Conservation (phyloP, 2,329 filamentous ascomycete genomes). For the Didymella segeticola region DNA sequence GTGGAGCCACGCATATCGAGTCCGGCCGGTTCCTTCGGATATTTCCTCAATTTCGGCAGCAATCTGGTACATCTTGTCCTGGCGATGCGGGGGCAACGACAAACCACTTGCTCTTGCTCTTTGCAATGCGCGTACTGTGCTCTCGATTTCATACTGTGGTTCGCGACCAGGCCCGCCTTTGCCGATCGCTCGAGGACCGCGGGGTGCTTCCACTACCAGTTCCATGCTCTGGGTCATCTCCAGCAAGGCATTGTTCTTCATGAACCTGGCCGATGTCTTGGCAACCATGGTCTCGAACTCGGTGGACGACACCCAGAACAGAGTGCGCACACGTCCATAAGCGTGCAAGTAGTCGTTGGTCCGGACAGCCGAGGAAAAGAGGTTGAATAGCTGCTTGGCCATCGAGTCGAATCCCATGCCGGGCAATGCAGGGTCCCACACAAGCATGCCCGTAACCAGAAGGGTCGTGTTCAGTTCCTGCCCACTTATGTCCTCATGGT, state of each 20-base stretch:
- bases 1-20: conserved; percentile 13
- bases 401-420: conserved; percentile 62
- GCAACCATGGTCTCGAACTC: conserved; percentile 69
- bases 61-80: conserved; percentile 34
- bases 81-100: conserved; percentile 35
- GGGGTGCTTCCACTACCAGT: conserved; percentile 29
- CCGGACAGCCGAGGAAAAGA: conserved; percentile 67
- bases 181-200: conserved; percentile 18
- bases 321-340: conserved; percentile 80
- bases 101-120: conserved; percentile 29
- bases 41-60: conserved; percentile 33
- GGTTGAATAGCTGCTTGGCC: conserved; percentile 64
- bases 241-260: conserved; percentile 63
- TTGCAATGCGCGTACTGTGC: conserved; percentile 32
- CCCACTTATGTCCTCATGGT: conserved; percentile 49
- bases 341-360: conserved; percentile 69
- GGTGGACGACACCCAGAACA: conserved; percentile 72
- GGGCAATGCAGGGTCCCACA: conserved; percentile 53
- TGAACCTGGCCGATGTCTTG: conserved; percentile 60
- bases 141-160: conserved; percentile 41
- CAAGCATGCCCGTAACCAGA: conserved; percentile 59
- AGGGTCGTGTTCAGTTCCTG: conserved; percentile 72
- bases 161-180: conserved; percentile 28
- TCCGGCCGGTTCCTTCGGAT: conserved; percentile 29
- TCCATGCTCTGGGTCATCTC: conserved; percentile 68